These are phyloP conservation scores for Botrytis porri DNA, from an alignment of 2,329 filamentous ascomycete genomes.

Conservation along the genomic window DNA sequence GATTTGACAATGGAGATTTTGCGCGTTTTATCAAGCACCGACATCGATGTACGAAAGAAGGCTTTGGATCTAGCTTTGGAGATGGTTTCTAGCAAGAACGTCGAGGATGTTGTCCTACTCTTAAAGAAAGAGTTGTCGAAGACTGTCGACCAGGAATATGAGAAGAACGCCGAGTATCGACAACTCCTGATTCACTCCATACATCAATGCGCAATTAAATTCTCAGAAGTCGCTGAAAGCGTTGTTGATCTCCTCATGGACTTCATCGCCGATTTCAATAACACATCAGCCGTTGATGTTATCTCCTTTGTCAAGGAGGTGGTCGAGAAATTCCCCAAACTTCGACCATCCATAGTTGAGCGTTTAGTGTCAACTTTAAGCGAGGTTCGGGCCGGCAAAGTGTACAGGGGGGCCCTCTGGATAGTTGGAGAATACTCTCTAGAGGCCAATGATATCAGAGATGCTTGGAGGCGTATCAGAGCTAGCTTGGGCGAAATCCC, in stretches of 20 bases:
- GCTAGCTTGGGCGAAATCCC: constrained; percentile 94
- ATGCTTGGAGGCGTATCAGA: constrained; percentile 94
- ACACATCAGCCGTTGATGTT: constrained; percentile 92
- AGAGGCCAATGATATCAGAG: constrained; percentile 88
- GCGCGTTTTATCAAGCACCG: constrained; percentile 88
- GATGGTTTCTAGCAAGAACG: constrained; percentile 98
- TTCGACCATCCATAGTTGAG: constrained; percentile 82
- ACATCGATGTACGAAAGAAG: constrained; percentile 93
- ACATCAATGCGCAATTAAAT: constrained; percentile 97
- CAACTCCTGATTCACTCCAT: constrained; percentile 95
- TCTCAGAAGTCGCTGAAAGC: constrained; percentile 94
- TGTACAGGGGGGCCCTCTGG: constrained; percentile 95
- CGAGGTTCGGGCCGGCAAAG: constrained; percentile 94
- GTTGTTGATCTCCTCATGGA: constrained; percentile 98
- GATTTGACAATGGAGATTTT: constrained; percentile 97
- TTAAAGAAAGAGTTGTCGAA: constrained; percentile 97
- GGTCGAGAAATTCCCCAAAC: constrained; percentile 92
- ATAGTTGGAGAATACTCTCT: constrained; percentile 96
- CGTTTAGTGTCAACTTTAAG: constrained; percentile 85
- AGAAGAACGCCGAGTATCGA: constrained; percentile 95
- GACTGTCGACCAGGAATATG: constrained; percentile 97
- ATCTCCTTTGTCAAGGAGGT: constrained; percentile 99
- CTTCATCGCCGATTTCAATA: constrained; percentile 98
- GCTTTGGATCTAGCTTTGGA: constrained; percentile 86
- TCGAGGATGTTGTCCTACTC: constrained; percentile 93